These are phyloP conservation scores for Alternaria triticimaculans DNA, from an alignment of 2,329 filamentous ascomycete genomes.

Conservation along the genomic window DNA sequence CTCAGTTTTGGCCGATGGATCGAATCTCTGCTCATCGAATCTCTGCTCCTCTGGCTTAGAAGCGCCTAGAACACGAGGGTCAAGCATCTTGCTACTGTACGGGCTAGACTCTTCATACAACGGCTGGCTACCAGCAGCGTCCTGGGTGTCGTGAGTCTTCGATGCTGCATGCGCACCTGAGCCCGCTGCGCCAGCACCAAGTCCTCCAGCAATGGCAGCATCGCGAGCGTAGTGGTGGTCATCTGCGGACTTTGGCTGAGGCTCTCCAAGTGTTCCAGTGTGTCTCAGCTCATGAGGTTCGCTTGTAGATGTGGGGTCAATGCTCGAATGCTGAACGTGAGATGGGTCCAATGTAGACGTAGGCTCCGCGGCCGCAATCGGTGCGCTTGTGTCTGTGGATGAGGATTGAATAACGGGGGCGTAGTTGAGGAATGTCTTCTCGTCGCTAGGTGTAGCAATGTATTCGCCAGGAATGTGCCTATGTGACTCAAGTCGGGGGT, in stretches of 20 bases:
- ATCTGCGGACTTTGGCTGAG: constrained; percentile 20
- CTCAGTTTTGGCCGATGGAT: constrained; percentile 21
- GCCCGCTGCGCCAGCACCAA: constrained; percentile 32
- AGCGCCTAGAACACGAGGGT: constrained; percentile 35
- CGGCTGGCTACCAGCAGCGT: constrained; percentile 10
- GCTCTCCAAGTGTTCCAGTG: constrained; percentile 30
- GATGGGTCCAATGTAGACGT: not conserved
- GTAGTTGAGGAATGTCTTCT: constrained; percentile 33
- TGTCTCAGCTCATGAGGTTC: constrained; percentile 31
- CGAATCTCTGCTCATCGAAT: constrained; percentile 28
- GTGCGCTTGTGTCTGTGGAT: not conserved
- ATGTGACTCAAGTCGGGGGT: constrained; percentile 42
- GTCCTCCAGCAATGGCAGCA: constrained; percentile 35
- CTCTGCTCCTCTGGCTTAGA: constrained; percentile 24
- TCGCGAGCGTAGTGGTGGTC: constrained; percentile 36
- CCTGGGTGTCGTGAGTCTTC: constrained; percentile 22
- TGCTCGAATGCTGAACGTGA: not conserved
- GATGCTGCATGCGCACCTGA: constrained; percentile 25
- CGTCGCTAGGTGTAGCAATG: constrained; percentile 38
- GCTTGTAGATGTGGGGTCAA: not conserved
- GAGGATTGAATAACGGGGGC: constrained; percentile 10
- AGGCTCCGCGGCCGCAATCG: not conserved
- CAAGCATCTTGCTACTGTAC: constrained; percentile 34
- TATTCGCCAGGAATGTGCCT: constrained; percentile 46
- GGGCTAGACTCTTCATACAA: constrained; percentile 30